Conservation (phyloP, 2,329 filamentous ascomycete genomes). For the Xylariaceae sp. region DNA sequence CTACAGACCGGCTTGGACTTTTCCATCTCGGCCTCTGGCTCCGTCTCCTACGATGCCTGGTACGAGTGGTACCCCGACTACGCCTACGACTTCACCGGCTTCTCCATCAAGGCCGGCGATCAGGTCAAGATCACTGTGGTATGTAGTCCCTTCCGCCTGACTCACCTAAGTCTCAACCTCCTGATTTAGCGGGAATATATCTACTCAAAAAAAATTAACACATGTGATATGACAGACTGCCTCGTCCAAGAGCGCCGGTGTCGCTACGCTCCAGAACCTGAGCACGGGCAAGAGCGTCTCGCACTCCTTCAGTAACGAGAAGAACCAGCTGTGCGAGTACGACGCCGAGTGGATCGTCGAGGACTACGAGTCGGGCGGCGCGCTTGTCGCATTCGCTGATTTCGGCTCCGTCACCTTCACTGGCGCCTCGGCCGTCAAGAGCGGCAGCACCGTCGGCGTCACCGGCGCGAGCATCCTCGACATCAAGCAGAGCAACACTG, state of each 20-base stretch:
- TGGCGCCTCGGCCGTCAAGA: slow-evolving; percentile 46
- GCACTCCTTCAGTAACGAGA: slow-evolving; percentile 56
- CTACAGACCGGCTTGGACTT: slow-evolving; percentile 66
- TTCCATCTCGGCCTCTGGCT: slow-evolving; percentile 49
- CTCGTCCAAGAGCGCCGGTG: slow-evolving; percentile 27
- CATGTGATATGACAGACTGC: slow-evolving; percentile 16
- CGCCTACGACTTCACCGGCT: slow-evolving; percentile 57
- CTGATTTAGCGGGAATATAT: neutral
- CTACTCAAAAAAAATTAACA: slow-evolving; percentile 4
- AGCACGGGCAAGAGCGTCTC: slow-evolving; percentile 58
- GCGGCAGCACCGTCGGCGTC: slow-evolving; percentile 48
- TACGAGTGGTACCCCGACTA: slow-evolving; percentile 68
- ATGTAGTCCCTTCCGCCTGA: slow-evolving; percentile 15
- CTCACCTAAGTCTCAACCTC: neutral
- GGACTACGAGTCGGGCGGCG: slow-evolving; percentile 52
- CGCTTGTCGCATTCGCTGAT: slow-evolving; percentile 53
- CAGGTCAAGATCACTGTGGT: slow-evolving; percentile 39
- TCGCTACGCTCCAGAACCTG: slow-evolving; percentile 49
- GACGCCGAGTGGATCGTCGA: slow-evolving; percentile 71
- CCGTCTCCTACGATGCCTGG: slow-evolving; percentile 59
- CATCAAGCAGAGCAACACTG: slow-evolving; percentile 50
- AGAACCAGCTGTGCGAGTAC: slow-evolving; percentile 55
- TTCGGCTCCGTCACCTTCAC: slow-evolving; percentile 55
- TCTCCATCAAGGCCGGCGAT: slow-evolving; percentile 46
- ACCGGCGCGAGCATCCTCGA: slow-evolving; percentile 52